Conservation (phyloP, 2,329 filamentous ascomycete genomes). For the Cladosporium halotolerans region DNA sequence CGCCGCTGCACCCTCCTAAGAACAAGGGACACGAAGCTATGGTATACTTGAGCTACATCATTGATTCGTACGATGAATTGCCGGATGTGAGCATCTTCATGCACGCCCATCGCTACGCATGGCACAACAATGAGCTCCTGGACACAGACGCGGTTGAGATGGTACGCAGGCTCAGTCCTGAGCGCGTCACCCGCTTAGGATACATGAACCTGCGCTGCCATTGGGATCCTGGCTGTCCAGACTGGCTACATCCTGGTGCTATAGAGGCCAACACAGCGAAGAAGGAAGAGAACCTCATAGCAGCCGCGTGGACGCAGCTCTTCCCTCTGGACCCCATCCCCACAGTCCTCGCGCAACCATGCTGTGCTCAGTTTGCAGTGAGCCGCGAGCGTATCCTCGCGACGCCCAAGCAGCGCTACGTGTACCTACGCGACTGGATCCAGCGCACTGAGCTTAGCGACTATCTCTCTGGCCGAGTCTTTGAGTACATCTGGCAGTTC, state of each 20-base stretch:
- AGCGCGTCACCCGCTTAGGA: constrained; percentile 42
- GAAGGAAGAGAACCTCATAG: constrained; percentile 40
- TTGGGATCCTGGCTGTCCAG: constrained; percentile 51
- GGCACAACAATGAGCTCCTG: constrained; percentile 52
- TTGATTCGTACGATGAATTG: constrained; percentile 55
- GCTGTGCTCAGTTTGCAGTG: constrained; percentile 59
- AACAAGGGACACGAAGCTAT: constrained; percentile 60
- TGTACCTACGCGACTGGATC: constrained; percentile 56
- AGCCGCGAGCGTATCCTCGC: constrained; percentile 51
- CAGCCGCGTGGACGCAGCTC: constrained; percentile 41
- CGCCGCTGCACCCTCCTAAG: constrained; percentile 44
- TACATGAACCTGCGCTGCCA: constrained; percentile 53
- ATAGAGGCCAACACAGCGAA: constrained; percentile 32
- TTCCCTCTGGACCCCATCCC: constrained; percentile 45
- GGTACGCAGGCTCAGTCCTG: constrained; percentile 39
- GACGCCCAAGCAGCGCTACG: constrained; percentile 48
- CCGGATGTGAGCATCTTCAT: constrained; percentile 56
- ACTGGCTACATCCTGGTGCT: constrained; percentile 47
- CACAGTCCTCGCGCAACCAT: constrained; percentile 52
- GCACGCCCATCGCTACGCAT: constrained; percentile 53
- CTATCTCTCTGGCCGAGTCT: constrained; percentile 52
- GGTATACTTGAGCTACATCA: constrained; percentile 56
- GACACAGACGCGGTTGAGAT: constrained; percentile 41
- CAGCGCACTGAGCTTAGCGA: constrained; percentile 51
- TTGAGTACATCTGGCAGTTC: constrained; percentile 60